Base-by-base conservation (phyloP, 2,329 filamentous ascomycete species). In the Cladosporium oxysporum region DNA sequence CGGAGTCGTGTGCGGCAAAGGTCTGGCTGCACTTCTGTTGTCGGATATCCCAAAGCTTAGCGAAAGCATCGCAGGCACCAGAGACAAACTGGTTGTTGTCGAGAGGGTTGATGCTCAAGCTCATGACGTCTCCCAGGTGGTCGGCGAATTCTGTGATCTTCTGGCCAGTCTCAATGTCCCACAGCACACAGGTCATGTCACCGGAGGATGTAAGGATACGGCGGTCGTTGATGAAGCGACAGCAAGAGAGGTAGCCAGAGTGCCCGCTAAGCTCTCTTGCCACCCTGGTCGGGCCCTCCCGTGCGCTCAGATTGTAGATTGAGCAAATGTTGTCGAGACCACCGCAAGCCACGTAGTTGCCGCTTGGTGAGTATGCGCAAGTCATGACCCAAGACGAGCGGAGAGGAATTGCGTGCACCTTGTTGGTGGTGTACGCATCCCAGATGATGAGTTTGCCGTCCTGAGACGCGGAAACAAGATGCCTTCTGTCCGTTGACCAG, bases 301-400 rank as follows among this genome's bases (percentile, higher is more conserved):
- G 88, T 70, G 95, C 93, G 70, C 96, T 97, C 69, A 99, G 88
- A 81, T 98, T 99, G 85, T 99, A 99, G 79, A 99, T 97, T 75
- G 94, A 98, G 86, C 95, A 98, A 78, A 99, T 98, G 82, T 99
- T 99, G 83, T 99, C 95, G 70, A 98, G 87, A 84, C 95, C 95
- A 86, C 95, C 95, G 78, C 95, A 99, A 65, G 95, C 95, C 66
- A 99, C 95, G 78, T 94, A 99, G 83, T 99, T 99, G 65, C 95
- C 95, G 77, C 93, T 97, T 14, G 95, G 95, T 68, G 95, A 94
- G 80, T 99, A 99, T 77, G 95, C 95, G 86, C 95, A 99, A 71
- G 95, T 99, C 95, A 99, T 99, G 81, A 99, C 95, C 95, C 95
- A 99, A 16, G 95, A 99, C 16, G 95, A 98, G 70, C 95, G 90